These are phyloP conservation scores for Boletus subluridellus DNA, from an alignment of 1,284 basidiomycete genomes.

Conservation along the genomic window DNA sequence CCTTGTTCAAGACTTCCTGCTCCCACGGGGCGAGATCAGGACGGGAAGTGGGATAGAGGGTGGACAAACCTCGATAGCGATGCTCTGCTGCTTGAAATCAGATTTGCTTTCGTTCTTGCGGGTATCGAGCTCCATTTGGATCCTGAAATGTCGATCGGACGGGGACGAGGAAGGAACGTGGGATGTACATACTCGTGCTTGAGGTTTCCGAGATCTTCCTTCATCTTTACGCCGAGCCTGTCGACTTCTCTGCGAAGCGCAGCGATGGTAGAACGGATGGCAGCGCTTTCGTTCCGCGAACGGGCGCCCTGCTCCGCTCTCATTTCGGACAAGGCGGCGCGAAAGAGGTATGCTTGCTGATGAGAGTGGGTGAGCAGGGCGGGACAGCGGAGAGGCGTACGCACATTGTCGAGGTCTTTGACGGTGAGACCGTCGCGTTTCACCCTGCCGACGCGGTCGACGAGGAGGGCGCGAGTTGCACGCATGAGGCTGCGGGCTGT, in stretches of 20 bases:
- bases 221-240: slow-evolving; percentile 84
- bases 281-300: slow-evolving; percentile 81
- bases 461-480: slow-evolving; percentile 76
- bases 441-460: slow-evolving; percentile 74
- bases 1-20: slow-evolving; percentile 80
- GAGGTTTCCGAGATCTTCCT: slow-evolving; percentile 85
- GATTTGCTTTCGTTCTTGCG: slow-evolving; percentile 91
- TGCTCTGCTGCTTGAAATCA: slow-evolving; percentile 84
- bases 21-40: slow-evolving; percentile 5
- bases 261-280: slow-evolving; percentile 71
- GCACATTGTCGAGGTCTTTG: slow-evolving; percentile 89
- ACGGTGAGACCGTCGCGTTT: slow-evolving; percentile 70
- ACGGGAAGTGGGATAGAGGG: not conserved
- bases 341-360: slow-evolving; percentile 94
- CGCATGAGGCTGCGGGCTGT: slow-evolving; percentile 82
- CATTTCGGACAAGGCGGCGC: slow-evolving; percentile 89
- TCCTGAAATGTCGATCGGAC: slow-evolving; percentile 43
- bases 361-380: not conserved
- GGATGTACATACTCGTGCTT: slow-evolving; percentile 78
- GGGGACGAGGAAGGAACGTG: not conserved
- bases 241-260: slow-evolving; percentile 89
- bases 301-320: slow-evolving; percentile 83
- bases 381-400: slow-evolving; percentile 31
- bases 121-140: slow-evolving; percentile 95
- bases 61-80: slow-evolving; percentile 75